These are phyloP conservation scores for Acacia concinna DNA, from an alignment of 331 rosid species.

Conservation along the genomic window DNA sequence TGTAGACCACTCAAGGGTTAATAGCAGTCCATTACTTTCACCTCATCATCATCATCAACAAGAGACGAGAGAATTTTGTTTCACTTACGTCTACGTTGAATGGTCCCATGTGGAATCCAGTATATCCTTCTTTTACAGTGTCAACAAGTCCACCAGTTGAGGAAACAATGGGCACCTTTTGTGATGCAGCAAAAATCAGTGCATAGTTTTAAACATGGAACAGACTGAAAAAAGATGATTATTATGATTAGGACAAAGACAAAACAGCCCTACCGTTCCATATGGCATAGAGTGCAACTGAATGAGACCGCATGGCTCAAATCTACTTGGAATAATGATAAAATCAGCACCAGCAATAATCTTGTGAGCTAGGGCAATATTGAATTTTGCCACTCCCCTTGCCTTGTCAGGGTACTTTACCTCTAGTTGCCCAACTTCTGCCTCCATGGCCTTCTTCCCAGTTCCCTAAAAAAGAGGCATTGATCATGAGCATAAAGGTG, in stretches of 20 bases:
- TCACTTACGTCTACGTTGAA: conserved; percentile 62
- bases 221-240: neutral
- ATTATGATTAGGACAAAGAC: neutral
- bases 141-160: conserved; percentile 98
- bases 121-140: conserved; percentile 80
- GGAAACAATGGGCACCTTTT: conserved; percentile 74
- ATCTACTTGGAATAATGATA: conserved; percentile 67
- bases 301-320: conserved; percentile 87
- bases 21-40: conserved; percentile 1
- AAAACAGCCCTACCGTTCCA: conserved; percentile 53
- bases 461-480: conserved; percentile 52
- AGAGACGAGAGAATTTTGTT: neutral
- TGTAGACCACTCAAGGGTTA: conserved; percentile 31
- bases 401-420: conserved; percentile 54
- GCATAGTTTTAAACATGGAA: neutral
- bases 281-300: conserved; percentile 80
- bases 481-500: conserved; percentile 16
- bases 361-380: conserved; percentile 65
- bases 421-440: conserved; percentile 59
- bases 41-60: neutral
- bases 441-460: conserved; percentile 68
- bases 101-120: conserved; percentile 78
- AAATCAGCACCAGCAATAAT: conserved; percentile 73
- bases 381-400: conserved; percentile 60
- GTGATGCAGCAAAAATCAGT: neutral